Evolutionary conservation across 208 protist species (phyloP).

Genomic region (Porcisia hertigi): DNA sequence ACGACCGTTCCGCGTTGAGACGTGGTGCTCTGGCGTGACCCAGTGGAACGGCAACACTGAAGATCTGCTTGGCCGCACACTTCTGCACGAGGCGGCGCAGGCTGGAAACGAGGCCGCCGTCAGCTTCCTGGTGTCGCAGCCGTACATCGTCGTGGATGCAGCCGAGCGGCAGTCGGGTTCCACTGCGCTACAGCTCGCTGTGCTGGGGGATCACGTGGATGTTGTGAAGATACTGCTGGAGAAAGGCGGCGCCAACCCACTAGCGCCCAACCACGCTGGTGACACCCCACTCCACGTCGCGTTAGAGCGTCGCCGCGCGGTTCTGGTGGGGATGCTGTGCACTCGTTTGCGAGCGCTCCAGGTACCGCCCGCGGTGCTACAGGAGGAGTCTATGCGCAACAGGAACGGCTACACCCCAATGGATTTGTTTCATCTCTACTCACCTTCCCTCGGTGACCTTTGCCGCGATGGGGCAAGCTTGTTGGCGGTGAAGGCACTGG

Average conservation of each 20-base stretch:
- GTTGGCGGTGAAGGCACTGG: conserved; percentile 44
- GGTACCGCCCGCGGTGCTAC: conserved; percentile 18
- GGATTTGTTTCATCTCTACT: conserved; percentile 60
- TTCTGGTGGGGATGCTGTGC: conserved; percentile 60
- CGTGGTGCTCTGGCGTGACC: conserved; percentile 44
- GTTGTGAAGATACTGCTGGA: conserved; percentile 54
- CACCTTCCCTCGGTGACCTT: conserved; percentile 60
- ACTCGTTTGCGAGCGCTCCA: conserved; percentile 39
- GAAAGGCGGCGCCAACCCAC: conserved; percentile 35
- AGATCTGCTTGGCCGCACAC: conserved; percentile 76
- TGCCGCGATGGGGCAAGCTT: conserved; percentile 57
- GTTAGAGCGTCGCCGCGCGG: conserved; percentile 45
- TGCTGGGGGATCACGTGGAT: conserved; percentile 36
- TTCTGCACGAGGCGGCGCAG: conserved; percentile 71
- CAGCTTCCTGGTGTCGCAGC: conserved; percentile 54
- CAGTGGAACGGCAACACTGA: conserved; percentile 75
- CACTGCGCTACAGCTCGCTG: conserved; percentile 73
- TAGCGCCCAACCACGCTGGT: conserved; percentile 28
- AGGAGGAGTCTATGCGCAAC: conserved; percentile 38
- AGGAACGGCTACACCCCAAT: conserved; percentile 51
- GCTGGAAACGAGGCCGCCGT: conserved; percentile 59
- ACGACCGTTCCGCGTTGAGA: conserved; percentile 26
- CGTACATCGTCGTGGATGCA: conserved; percentile 58
- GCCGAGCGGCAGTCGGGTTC: conserved; percentile 45
- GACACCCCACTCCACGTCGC: conserved; percentile 76